Evolutionary conservation across 2,329 filamentous ascomycete genomes (phyloP).

Genomic region (Furcasterigmium sp.): DNA sequence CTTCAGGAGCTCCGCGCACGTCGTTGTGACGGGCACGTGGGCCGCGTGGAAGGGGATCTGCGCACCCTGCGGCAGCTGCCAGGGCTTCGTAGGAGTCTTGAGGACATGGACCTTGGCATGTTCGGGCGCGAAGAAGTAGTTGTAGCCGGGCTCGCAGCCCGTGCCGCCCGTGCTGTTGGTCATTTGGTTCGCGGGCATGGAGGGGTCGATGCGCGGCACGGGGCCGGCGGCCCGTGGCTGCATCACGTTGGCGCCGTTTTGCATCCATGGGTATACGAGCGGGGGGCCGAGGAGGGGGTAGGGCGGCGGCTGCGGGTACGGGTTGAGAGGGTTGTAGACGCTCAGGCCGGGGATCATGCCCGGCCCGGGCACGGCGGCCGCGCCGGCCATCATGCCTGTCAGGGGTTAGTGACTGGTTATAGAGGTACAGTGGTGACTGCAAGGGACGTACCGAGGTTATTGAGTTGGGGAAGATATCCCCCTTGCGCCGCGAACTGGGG

Average conservation of each 20-base stretch:
- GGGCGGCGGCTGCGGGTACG: background rate
- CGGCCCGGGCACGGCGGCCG: too few relatives aligned
- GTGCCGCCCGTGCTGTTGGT: constrained; percentile 52
- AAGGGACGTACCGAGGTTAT: too few relatives aligned
- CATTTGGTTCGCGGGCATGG: constrained; percentile 48
- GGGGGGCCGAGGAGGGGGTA: background rate
- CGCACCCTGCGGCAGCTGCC: constrained; percentile 40
- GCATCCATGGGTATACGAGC: constrained; percentile 22
- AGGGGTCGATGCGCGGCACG: constrained; percentile 34
- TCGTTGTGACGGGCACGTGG: constrained; percentile 47
- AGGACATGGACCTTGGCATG: constrained; percentile 58
- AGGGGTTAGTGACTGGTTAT: too few relatives aligned
- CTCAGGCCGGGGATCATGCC: too few relatives aligned
- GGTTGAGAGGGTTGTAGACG: background rate
- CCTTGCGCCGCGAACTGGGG: too few relatives aligned
- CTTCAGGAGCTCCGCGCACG: constrained; percentile 50
- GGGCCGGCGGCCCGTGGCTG: constrained; percentile 33
- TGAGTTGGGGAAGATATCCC: too few relatives aligned
- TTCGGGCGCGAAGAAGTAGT: constrained; percentile 54
- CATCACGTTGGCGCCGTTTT: constrained; percentile 28
- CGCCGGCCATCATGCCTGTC: too few relatives aligned
- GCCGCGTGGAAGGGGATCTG: constrained; percentile 41
- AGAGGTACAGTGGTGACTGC: too few relatives aligned
- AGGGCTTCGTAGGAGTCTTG: constrained; percentile 44
- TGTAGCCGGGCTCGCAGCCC: constrained; percentile 57